Percentiles rank a stretch among this genome's conserved stretches.
phyloP scores from a whole-genome alignment of 108 stramenopile genomes.

The Schizochytrium sp. region DNA sequence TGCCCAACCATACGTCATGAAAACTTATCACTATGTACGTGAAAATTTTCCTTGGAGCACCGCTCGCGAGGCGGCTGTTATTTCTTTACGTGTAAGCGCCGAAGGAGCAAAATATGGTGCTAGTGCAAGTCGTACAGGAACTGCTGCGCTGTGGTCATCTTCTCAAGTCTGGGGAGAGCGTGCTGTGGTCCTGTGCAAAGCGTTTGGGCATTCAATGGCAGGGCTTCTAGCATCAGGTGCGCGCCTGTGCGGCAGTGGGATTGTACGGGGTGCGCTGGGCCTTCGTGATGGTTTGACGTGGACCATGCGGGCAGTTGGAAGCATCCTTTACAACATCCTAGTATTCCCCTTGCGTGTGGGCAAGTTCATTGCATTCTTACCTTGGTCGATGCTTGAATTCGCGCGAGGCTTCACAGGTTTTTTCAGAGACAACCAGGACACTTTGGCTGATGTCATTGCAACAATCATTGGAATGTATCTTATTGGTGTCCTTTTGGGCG shows the following conservation, averaged over 20 bases:
- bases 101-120: neutral
- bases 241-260: neutral
- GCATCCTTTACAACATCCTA: neutral
- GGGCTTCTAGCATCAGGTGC: neutral
- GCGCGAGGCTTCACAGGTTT: constrained; percentile 5
- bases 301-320: neutral
- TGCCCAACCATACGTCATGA: constrained; percentile 31
- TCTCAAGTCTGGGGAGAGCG: constrained; percentile 48
- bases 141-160: neutral
- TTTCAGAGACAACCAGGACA: constrained; percentile 50
- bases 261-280: neutral
- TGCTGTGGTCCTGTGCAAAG: neutral
- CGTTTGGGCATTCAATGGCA: neutral
- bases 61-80: neutral
- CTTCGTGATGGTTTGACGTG: neutral
- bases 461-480: constrained; percentile 56
- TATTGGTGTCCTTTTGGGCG: constrained; percentile 11
- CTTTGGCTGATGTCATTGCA: constrained; percentile 40
- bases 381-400: constrained; percentile 9
- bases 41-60: constrained; percentile 16
- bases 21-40: neutral
- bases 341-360: neutral
- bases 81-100: neutral
- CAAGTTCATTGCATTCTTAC: neutral
- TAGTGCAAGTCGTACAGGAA: neutral